A percentile compares a stretch with the other conserved stretches of the same genome.
These are phyloP conservation scores for Metschnikowia noctiluminum DNA, from an alignment of 805 yeast species.

Conservation along the genomic window DNA sequence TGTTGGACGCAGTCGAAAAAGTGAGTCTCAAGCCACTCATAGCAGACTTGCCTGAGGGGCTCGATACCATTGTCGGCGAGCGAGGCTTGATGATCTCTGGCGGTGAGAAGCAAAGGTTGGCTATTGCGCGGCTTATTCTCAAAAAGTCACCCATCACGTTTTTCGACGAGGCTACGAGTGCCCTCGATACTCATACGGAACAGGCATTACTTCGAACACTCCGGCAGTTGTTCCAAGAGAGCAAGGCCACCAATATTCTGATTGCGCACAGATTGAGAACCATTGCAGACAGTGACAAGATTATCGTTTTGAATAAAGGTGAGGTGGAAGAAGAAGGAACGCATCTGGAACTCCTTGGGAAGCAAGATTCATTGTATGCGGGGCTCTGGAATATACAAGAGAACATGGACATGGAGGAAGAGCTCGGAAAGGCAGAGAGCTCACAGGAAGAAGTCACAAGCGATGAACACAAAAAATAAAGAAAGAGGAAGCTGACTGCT, in stretches of 20 bases:
- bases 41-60: constrained; percentile 75
- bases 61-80: constrained; percentile 88
- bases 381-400: constrained; percentile 94
- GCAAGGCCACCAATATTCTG: constrained; percentile 72
- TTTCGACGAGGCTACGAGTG: constrained; percentile 96
- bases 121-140: constrained; percentile 85
- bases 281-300: constrained; percentile 90
- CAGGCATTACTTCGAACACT: constrained; percentile 77
- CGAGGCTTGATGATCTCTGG: constrained; percentile 99
- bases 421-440: constrained; percentile 1
- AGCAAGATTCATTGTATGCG: constrained; percentile 61
- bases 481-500: no score
- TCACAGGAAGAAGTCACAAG: background rate
- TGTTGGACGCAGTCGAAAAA: constrained; percentile 55
- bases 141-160: constrained; percentile 87
- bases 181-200: constrained; percentile 95
- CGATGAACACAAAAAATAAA: no score
- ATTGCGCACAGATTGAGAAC: constrained; percentile 94
- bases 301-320: constrained; percentile 81
- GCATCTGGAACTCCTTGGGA: constrained; percentile 58
- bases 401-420: constrained; percentile 52
- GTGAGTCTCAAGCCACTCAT: constrained; percentile 69
- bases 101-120: constrained; percentile 96
- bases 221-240: constrained; percentile 52
- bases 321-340: constrained; percentile 83